Conservation (phyloP, 139 green algal genomes). For the Chlorella vulgaris region DNA sequence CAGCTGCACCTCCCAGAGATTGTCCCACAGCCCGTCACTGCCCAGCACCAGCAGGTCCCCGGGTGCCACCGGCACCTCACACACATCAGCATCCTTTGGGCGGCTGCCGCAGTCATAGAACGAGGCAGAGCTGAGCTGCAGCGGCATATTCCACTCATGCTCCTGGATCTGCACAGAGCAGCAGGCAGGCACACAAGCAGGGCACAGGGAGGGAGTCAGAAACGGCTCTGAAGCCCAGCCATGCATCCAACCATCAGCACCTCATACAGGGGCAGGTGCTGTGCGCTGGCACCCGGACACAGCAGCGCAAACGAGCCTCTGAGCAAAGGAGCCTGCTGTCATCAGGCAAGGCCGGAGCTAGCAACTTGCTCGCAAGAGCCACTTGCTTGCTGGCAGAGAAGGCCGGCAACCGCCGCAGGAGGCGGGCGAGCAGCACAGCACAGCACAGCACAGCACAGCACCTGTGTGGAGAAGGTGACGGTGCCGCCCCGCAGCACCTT, state of each 20-base stretch:
- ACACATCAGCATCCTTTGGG: constrained; percentile 48
- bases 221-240: too few relatives aligned
- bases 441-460: constrained; percentile 29
- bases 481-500: constrained; percentile 69
- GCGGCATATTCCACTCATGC: constrained; percentile 97
- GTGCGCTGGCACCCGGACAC: too few relatives aligned
- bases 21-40: constrained; percentile 97
- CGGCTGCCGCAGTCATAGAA: constrained; percentile 31
- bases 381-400: too few relatives aligned
- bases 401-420: too few relatives aligned
- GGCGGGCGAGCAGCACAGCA: neutral
- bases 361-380: too few relatives aligned
- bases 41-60: constrained; percentile 69
- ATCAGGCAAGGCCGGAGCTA: too few relatives aligned
- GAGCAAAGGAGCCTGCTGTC: too few relatives aligned
- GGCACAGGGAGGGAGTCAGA: too few relatives aligned
- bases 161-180: constrained; percentile 71
- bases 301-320: too few relatives aligned
- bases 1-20: constrained; percentile 93
- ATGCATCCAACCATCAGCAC: neutral
- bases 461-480: constrained; percentile 70
- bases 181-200: neutral
- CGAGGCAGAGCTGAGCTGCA: constrained; percentile 72
- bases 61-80: constrained; percentile 55
- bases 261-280: too few relatives aligned